These are phyloP conservation scores for Leptodermis oblonga DNA, from an alignment of 257 asterid genomes.

Conservation along the genomic window DNA sequence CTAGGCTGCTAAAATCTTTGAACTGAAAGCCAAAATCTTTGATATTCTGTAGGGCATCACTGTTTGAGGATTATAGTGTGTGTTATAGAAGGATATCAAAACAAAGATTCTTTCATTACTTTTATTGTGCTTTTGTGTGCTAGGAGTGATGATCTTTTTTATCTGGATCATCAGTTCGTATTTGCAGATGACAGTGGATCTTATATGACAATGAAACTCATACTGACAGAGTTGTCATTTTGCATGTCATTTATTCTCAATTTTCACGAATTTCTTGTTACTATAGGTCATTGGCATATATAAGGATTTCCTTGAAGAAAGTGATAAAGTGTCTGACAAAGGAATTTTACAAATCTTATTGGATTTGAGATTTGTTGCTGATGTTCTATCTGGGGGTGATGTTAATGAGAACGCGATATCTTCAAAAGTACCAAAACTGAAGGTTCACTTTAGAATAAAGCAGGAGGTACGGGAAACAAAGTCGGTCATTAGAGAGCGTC, in stretches of 20 bases:
- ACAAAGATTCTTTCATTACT: neutral
- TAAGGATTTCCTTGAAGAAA: conserved; percentile 68
- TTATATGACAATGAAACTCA: neutral
- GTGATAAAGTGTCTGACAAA: conserved; percentile 64
- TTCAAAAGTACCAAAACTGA: conserved; percentile 42
- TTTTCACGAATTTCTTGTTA: neutral
- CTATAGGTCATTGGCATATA: conserved; percentile 64
- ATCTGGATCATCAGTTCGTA: neutral
- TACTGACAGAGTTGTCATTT: no score
- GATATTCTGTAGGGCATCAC: neutral
- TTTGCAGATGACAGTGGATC: neutral
- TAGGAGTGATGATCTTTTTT: neutral
- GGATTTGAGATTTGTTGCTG: conserved; percentile 84
- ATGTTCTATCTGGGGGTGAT: conserved; percentile 75
- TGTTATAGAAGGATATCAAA: neutral
- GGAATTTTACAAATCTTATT: conserved; percentile 83
- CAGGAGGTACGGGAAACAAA: conserved; percentile 48
- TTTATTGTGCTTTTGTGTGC: neutral
- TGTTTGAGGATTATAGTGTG: no score
- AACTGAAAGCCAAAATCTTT: neutral
- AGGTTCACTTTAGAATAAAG: conserved; percentile 67
- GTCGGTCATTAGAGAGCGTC: conserved; percentile 54
- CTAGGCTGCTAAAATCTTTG: no score
- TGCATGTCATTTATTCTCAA: neutral
- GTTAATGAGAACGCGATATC: conserved; percentile 44